These are phyloP conservation scores for Pseudogymnoascus sp. DNA, from an alignment of 2,329 filamentous ascomycete genomes.

Conservation along the genomic window DNA sequence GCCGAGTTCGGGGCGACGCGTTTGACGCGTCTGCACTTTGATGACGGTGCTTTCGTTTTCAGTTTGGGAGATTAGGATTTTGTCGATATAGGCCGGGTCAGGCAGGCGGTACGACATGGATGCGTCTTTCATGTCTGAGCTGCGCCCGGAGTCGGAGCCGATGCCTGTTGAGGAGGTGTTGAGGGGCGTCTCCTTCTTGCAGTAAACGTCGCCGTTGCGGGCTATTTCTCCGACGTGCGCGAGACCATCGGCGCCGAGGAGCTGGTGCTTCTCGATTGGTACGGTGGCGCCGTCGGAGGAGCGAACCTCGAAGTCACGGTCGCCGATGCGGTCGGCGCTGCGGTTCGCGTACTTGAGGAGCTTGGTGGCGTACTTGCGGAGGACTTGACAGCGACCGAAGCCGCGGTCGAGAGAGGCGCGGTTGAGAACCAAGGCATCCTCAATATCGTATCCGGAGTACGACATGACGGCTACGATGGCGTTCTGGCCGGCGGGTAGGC, in stretches of 20 bases:
- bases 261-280: conserved; percentile 58
- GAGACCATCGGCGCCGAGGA: conserved; percentile 78
- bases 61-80: conserved; percentile 86
- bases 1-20: conserved; percentile 84
- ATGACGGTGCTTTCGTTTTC: conserved; percentile 79
- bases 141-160: conserved; percentile 55
- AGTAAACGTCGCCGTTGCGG: conserved; percentile 71
- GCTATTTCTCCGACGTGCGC: conserved; percentile 79
- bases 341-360: conserved; percentile 86
- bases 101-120: conserved; percentile 72
- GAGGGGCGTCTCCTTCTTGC: conserved; percentile 80
- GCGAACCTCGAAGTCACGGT: conserved; percentile 40
- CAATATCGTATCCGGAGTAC: conserved; percentile 98
- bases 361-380: conserved; percentile 83
- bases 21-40: conserved; percentile 95
- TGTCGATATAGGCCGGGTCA: conserved; percentile 86
- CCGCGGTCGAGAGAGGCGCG: conserved; percentile 92
- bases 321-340: conserved; percentile 57
- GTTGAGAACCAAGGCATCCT: conserved; percentile 93
- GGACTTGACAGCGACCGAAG: conserved; percentile 96
- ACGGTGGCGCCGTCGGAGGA: conserved; percentile 53
- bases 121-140: conserved; percentile 56
- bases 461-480: conserved; percentile 99
- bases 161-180: conserved; percentile 68
- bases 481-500: conserved; percentile 92